Evolutionary conservation across 306 rosid genomes (phyloP), one percentile per base, ranked within the genome.

Genomic region (Cucumis melo): DNA sequence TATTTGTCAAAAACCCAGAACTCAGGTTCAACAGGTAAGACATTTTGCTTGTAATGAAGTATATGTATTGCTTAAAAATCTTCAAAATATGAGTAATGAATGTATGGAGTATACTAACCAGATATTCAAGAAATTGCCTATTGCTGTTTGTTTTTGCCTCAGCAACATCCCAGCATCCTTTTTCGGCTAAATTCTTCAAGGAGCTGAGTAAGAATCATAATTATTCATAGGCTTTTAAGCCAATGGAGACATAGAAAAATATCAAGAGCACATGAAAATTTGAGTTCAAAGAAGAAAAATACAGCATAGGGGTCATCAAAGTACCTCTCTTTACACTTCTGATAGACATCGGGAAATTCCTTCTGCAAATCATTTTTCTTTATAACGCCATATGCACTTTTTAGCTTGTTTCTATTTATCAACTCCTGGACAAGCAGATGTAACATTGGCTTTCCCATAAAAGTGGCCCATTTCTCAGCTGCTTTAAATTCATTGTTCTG

Each of bases 161-260:
- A 21, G 99, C 99, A 77, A 92, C 99, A 67, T 92, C 99, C 99
- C 99, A 94, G 78, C 91, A 86, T 83, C 99, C 99, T 76, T 94
- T 94, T 87, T 89, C 98, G 19, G 93, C 99, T 71, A 94, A 78
- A 83, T 83, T 88, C 87, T 90, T 94, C 46, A 94, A 78, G 61
- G 96, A 83, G 82, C 99, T 94, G 72, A 67, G 82, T 81, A 56
- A 72, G 75, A 84, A 34, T 61, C 62, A 50, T 48, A 70, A 73
- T 62, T 72, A 65, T 70, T 67, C 80, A 83, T 57, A 67, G 76
- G 29, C 78, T 27, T 65, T 81, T 41, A 38, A 72, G 20, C 44
- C 76, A 21, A 54, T 51, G 61, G 64, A 84, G 73, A 68, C 80
- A 77, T 51, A 70, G 8, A 44, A 46, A 19, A 64, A 75, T 42